Base-by-base conservation (phyloP, 805 yeast genomes). In the Teunomyces cretensis region DNA sequence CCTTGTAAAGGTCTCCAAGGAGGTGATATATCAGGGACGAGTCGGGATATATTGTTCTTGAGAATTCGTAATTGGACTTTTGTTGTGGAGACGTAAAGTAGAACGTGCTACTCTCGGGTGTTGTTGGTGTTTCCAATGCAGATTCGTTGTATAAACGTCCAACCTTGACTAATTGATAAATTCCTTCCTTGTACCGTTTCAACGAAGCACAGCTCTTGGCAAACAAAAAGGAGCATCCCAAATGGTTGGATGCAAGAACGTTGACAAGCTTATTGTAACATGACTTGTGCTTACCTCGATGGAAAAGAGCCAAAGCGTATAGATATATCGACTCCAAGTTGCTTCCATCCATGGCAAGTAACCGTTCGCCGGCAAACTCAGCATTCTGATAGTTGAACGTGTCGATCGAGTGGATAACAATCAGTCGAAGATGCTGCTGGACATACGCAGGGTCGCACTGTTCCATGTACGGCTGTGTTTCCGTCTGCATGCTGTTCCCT, bases 321-420 rank as follows among this genome's bases (percentile, higher is more conserved):
- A 90, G 67, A 61, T 88, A 86, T 3, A 79, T 60, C 8, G 91
- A 77, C 43, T 84, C 88, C 5, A 76, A 61, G 49, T 80, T 76
- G 31, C 72, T 62, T n/a, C 73, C 70, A 39, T 75, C 75, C 41
- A 80, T 77, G 1, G 96, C 88, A 28, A 86, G 65, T 16, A 89
- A 70, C 51, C 96, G 73, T 61, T 94, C 98, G 13, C 90, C 81
- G 4, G 92, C 83, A 65, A 94, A 88, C 57, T 84, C 90, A 1
- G 98, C 97, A 22, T 91, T 86, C 11, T 72, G 67, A 37, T 78
- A 67, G 48, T 86, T 75, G 57, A 83, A 89, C 47, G 79, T 78
- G 54, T 88, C 96, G 32, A 89, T 63, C 9, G 85, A 78, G 56
- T 88, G 86, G 61, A 87, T 68, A n/a, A 86, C 74, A 2, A 77